A percentile compares a stretch with the other conserved stretches of the same genome.
phyloP scores from a whole-genome alignment of 176 grass and related monocot species.

The Rhynchospora breviuscula region DNA sequence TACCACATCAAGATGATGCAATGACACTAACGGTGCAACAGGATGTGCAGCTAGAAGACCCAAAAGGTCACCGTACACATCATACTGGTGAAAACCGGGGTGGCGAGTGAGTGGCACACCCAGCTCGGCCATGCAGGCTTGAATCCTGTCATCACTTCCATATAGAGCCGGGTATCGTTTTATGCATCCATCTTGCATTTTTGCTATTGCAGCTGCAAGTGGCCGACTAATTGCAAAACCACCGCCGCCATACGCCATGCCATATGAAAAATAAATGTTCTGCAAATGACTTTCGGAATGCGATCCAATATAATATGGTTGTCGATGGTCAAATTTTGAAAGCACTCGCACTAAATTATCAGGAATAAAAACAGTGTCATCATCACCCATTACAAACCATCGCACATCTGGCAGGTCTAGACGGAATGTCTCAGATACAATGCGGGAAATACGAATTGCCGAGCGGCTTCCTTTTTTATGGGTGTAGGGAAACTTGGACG shows the following conservation, averaged over 20 bases:
- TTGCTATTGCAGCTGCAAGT: conserved; percentile 62
- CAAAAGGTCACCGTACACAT: conserved; percentile 84
- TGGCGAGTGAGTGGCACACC: conserved; percentile 74
- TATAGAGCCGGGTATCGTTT: conserved; percentile 77
- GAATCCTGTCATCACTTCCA: conserved; percentile 93
- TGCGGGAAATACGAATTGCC: conserved; percentile 78
- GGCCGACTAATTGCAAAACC: conserved; percentile 95
- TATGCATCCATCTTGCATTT: conserved; percentile 81
- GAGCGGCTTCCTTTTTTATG: conserved; percentile 73
- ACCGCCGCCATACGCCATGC: conserved; percentile 93
- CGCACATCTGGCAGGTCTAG: conserved; percentile 52
- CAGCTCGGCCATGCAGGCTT: conserved; percentile 96
- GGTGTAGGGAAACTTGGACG: conserved; percentile 83
- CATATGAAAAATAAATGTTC: conserved; percentile 95
- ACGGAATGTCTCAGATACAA: conserved; percentile 83
- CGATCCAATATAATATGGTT: conserved; percentile 89
- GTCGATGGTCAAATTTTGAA: conserved; percentile 64
- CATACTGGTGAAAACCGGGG: conserved; percentile 97
- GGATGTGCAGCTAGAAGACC: conserved; percentile 80
- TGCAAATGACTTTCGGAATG: conserved; percentile 90
- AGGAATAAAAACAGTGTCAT: conserved; percentile 90
- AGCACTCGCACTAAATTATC: conserved; percentile 93
- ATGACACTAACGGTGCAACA: conserved; percentile 67
- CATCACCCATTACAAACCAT: conserved; percentile 98
- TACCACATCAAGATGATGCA: conserved; percentile 92